Percentiles rank a stretch among this genome's conserved stretches.
Conservation (phyloP, 2,329 filamentous ascomycete genomes). For the Chaetoscypha palmicola region DNA sequence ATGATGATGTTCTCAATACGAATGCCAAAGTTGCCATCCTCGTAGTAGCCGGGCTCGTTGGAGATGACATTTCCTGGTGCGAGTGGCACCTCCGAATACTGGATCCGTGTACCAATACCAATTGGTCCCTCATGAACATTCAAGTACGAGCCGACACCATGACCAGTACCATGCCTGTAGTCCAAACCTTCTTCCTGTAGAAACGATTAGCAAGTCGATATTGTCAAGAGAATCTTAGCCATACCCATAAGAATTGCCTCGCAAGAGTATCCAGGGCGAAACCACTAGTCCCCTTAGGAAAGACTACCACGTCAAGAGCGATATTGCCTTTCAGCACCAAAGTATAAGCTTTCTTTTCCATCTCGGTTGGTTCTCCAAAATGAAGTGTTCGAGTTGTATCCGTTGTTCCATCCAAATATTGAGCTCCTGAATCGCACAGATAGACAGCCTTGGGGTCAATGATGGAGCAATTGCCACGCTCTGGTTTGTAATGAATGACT, state of each 20-base stretch:
- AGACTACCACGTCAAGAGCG: conserved; percentile 75
- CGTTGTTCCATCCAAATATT: conserved; percentile 91
- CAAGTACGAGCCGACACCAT: conserved; percentile 89
- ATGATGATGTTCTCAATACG: conserved; percentile 95
- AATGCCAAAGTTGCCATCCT: conserved; percentile 90
- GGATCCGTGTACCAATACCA: conserved; percentile 85
- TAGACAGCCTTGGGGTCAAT: conserved; percentile 86
- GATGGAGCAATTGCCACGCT: conserved; percentile 69
- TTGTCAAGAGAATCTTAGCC: conserved; percentile 15
- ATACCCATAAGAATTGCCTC: conserved; percentile 84
- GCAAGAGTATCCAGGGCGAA: conserved; percentile 86
- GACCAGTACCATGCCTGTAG: conserved; percentile 92
- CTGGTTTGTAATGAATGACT: conserved; percentile 91
- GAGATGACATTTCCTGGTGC: conserved; percentile 92
- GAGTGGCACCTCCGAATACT: conserved; percentile 85
- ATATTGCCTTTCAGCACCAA: conserved; percentile 93
- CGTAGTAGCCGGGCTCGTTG: conserved; percentile 94
- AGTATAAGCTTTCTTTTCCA: conserved; percentile 85
- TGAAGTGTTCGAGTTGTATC: conserved; percentile 92
- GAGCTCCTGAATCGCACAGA: conserved; percentile 94
- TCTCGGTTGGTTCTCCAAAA: conserved; percentile 75
- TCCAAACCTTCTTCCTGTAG: conserved; percentile 68
- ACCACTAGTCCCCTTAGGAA: conserved; percentile 91
- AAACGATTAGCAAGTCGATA: conserved; percentile 8
- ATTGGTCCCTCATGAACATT: conserved; percentile 98